These are phyloP conservation scores for Globisporangium okanoganense DNA, from an alignment of 352 stramenopile genomes.

Conservation along the genomic window DNA sequence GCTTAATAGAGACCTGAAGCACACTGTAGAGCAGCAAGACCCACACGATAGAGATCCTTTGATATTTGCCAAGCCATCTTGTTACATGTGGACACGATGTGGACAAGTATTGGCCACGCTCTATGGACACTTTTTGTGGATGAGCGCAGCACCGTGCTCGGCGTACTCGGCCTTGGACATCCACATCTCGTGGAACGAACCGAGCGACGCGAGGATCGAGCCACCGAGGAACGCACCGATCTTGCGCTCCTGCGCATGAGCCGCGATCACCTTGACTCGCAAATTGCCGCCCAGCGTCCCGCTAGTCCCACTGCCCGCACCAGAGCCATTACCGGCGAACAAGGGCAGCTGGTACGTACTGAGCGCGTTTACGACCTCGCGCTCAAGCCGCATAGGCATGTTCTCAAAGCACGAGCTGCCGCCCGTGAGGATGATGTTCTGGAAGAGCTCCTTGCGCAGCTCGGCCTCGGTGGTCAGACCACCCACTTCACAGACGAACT, in stretches of 20 bases:
- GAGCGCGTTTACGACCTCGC: conserved; percentile 60
- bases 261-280: conserved; percentile 62
- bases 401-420: conserved; percentile 84
- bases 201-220: conserved; percentile 96
- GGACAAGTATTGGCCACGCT: neutral
- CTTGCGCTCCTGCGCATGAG: conserved; percentile 59
- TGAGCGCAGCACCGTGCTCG: conserved; percentile 94
- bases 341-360: conserved; percentile 32
- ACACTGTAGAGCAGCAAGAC: neutral
- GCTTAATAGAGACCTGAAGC: conserved; percentile 3
- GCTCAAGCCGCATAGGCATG: conserved; percentile 64
- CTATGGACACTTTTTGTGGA: conserved; percentile 94
- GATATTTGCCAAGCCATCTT: too few species aligned
- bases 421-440: conserved; percentile 79
- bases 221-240: conserved; percentile 89
- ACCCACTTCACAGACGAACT: conserved; percentile 61
- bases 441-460: conserved; percentile 73
- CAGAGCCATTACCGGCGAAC: conserved; percentile 12
- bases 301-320: conserved; percentile 9
- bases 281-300: conserved; percentile 32
- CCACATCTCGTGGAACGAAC: conserved; percentile 99
- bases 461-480: conserved; percentile 66
- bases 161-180: conserved; percentile 99
- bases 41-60: neutral
- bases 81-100: neutral